Evolutionary conservation across 192 early-diverging fungal genomes (phyloP), one percentile per base, ranked within the genome.

Genomic region (Thoreauomyces humboldtii): DNA sequence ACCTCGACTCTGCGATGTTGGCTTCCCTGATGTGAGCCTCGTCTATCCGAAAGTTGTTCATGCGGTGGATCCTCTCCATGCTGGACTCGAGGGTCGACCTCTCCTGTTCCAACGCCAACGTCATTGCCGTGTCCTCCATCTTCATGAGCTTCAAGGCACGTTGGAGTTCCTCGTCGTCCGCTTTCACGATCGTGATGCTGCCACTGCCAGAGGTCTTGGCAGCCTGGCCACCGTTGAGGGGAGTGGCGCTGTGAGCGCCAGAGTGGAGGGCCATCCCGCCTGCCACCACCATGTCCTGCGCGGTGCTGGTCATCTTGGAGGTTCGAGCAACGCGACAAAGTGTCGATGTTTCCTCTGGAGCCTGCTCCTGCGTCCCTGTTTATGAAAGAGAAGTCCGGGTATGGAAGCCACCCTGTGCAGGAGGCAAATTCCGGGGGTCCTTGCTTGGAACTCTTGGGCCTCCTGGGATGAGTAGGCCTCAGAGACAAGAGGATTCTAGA

Each of bases 31-130:
- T 64, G 35, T 72, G 70, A 17, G 63, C 63, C 44, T 72, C 70
- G 36, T 72, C 70, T 15, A 72, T 65, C n/a, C 57, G 63, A 42
- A 72, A 72, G 35, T 72, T 72, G 70, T 65, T 72, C 43, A 60
- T 22, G 52, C 70, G 70, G 38, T 72, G 63, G 29, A 72, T 72
- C 4, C 34, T 19, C 44, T 65, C 62, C 50, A 65, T 45, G 34
- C 41, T 36, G 47, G 63, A 65, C 38, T 72, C 63, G 17, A 59
- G 59, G 22, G 29, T 33, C 24, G 25, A 45, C 15, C 59, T 31
- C 38, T 69, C 67, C 21, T 68, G 42, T 24, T 69, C 67, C 24
- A 69, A 33, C 28, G 67, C 67, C 14, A 69, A 17, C 9, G 36
- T 24, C 37, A 69, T 45, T 9, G 67, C 67, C 33, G 61, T 12